Percentiles rank a stretch among this genome's conserved stretches.
These are phyloP conservation scores for Dioscorea alata DNA, from an alignment of 106 monocot genomes.

Conservation along the genomic window DNA sequence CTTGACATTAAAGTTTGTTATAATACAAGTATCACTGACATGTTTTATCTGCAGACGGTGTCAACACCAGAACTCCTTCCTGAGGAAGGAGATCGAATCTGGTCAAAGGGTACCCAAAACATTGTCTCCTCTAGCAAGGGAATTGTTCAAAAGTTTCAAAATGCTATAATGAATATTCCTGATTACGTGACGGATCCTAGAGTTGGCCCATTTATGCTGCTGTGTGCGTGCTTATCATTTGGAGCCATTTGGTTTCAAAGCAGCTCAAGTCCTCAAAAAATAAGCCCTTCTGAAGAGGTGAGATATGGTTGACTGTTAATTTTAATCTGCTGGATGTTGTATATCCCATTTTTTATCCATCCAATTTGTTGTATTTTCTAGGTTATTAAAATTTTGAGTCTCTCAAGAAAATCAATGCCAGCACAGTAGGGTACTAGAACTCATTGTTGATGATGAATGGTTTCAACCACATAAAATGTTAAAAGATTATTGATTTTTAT, in stretches of 20 bases:
- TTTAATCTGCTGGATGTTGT: not conserved
- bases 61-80: constrained; percentile 65
- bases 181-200: constrained; percentile 66
- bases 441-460: too few species aligned
- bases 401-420: not conserved
- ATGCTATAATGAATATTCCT: constrained; percentile 13
- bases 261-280: constrained; percentile 7
- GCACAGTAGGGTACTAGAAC: not conserved
- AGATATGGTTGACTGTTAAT: not conserved
- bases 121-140: constrained; percentile 22
- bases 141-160: constrained; percentile 27
- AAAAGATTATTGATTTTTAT: too few species aligned
- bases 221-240: constrained; percentile 74
- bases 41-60: constrained; percentile 33
- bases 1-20: too few species aligned
- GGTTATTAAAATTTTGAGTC: not conserved
- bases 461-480: too few species aligned
- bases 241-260: constrained; percentile 65
- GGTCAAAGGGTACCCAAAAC: constrained; percentile 29
- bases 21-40: too few species aligned
- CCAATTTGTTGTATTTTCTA: not conserved
- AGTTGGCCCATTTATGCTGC: constrained; percentile 67
- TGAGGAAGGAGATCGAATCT: constrained; percentile 54
- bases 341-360: not conserved
- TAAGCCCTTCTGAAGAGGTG: not conserved